Evolutionary conservation across 495 filamentous ascomycete species (phyloP), one percentile per base, ranked within the genome.

Genomic region (Penicillium goetzii): DNA sequence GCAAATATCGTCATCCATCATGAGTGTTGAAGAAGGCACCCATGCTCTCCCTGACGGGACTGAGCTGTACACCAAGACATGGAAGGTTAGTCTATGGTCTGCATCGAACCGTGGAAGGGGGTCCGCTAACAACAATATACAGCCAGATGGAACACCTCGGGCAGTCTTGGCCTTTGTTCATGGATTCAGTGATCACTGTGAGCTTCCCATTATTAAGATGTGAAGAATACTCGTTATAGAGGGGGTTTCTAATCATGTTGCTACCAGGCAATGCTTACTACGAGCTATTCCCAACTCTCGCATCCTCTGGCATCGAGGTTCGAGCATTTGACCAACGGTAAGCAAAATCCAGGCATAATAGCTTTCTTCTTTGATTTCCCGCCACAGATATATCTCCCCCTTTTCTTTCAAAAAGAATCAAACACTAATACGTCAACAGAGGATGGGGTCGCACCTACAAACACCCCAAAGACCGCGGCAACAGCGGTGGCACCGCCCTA

Each of bases 181-280:
- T 76, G 93, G 93, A 64, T 97, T 91, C 82, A 90, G 85, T 66
- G 93, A 97, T 77, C 93, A 97, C 71, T 64, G 68, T 70, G 36
- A 62, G 68, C 81, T 40, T 23, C 19, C 19, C 7, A 26, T 3
- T 33, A 36, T 1, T 2, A 8, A 23, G 11, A 5, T 1, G 3
- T 2, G 34, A 32, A 43, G 12, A 12, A 12, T 12, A 12, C 12
- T 9, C n/a, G 21, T 28, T 12, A 4, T 19, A 25, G 19, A 26
- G 10, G 12, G 15, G 11, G 9, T 14, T 19, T 28, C 57, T 55
- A 47, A 63, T 12, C 8, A 10, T 41, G 74, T 34, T 3, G 3
- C n/a, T 30, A 21, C 10, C 28, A 70, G 81, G 89, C 74, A 88
- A 92, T 73, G 82, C 84, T 21, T 92, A 93, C 74, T 79, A 85